Percentiles rank a stretch among this genome's conserved stretches.
These are phyloP conservation scores for Wallacemonas rigidus DNA, from an alignment of 208 protist genomes.

Conservation along the genomic window DNA sequence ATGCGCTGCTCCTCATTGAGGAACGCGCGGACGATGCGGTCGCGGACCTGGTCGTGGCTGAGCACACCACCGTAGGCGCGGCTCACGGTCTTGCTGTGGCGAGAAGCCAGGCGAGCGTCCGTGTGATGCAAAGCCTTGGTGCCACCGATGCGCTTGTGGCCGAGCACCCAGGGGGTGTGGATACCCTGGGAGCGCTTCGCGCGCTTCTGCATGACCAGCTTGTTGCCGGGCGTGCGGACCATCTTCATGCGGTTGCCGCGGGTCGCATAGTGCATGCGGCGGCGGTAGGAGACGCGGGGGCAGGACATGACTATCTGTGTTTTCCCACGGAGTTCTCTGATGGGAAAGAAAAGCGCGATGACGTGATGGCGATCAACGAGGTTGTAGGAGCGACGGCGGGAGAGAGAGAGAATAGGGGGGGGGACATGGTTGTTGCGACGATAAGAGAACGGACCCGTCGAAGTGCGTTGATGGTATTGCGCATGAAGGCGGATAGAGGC, in stretches of 20 bases:
- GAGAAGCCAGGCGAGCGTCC: conserved; percentile 79
- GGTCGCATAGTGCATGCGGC: conserved; percentile 81
- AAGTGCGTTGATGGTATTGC: too few relatives aligned
- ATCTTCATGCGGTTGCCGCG: conserved; percentile 83
- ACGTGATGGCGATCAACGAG: too few relatives aligned
- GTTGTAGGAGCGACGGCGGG: not conserved
- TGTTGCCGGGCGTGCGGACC: conserved; percentile 90
- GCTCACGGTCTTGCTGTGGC: conserved; percentile 94
- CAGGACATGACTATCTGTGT: conserved; percentile 46
- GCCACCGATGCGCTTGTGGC: conserved; percentile 90
- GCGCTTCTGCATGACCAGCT: conserved; percentile 94
- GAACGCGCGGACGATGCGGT: conserved; percentile 98
- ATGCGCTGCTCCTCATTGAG: conserved; percentile 99
- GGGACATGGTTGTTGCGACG: not conserved
- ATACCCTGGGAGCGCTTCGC: conserved; percentile 94
- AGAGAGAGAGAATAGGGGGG: conserved; percentile 6
- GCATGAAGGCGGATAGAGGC: too few relatives aligned
- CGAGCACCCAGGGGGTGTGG: conserved; percentile 93
- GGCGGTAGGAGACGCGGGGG: conserved; percentile 77
- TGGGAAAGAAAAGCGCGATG: not conserved
- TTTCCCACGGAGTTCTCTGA: conserved; percentile 21
- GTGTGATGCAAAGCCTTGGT: conserved; percentile 93
- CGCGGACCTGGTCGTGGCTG: conserved; percentile 94
- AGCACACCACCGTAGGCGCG: conserved; percentile 97
- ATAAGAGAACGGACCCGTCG: too few relatives aligned